Evolutionary conservation across 139 green algal species (phyloP).

Genomic region (Tetradesmus lagerheimii): DNA sequence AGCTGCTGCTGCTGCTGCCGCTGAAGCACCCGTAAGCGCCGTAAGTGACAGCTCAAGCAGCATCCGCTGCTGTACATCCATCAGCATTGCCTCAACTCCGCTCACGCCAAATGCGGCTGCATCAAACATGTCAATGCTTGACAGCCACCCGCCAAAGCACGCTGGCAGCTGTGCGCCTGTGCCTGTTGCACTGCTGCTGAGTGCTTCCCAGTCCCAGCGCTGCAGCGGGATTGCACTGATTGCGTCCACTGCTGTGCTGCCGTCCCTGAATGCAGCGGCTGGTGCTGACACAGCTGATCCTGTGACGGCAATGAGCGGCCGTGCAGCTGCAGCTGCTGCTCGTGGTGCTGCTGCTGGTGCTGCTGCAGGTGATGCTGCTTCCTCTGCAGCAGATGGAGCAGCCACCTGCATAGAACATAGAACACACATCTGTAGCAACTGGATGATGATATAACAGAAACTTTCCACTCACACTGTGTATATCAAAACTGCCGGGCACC

Average conservation of each 20-base stretch:
- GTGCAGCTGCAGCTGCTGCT: background rate
- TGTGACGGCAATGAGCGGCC: slow-evolving; percentile 22
- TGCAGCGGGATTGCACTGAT: slow-evolving; percentile 59
- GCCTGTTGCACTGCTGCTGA: slow-evolving; percentile 18
- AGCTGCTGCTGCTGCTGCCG: background rate
- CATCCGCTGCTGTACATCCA: slow-evolving; percentile 91
- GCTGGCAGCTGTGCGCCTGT: slow-evolving; percentile 38
- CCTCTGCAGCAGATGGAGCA: background rate
- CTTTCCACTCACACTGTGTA: no score
- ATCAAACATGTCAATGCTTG: slow-evolving; percentile 79
- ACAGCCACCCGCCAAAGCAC: slow-evolving; percentile 81
- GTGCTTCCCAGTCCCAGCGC: slow-evolving; percentile 55
- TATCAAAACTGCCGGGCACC: no score
- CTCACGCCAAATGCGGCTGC: slow-evolving; percentile 75
- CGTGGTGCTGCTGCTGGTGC: background rate
- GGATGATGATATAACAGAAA: no score
- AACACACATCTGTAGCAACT: background rate
- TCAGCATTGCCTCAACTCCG: slow-evolving; percentile 77
- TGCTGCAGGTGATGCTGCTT: background rate
- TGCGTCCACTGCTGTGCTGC: slow-evolving; percentile 46
- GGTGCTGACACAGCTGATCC: slow-evolving; percentile 27
- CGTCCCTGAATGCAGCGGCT: slow-evolving; percentile 14
- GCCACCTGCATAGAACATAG: slow-evolving; percentile 10
- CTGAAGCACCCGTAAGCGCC: slow-evolving; percentile 28
- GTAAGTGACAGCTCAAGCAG: slow-evolving; percentile 67